A percentile compares a stretch with the other conserved stretches of the same genome.
Conservation (phyloP, 805 yeast genomes). For the Kockiozyma suomiensis region DNA sequence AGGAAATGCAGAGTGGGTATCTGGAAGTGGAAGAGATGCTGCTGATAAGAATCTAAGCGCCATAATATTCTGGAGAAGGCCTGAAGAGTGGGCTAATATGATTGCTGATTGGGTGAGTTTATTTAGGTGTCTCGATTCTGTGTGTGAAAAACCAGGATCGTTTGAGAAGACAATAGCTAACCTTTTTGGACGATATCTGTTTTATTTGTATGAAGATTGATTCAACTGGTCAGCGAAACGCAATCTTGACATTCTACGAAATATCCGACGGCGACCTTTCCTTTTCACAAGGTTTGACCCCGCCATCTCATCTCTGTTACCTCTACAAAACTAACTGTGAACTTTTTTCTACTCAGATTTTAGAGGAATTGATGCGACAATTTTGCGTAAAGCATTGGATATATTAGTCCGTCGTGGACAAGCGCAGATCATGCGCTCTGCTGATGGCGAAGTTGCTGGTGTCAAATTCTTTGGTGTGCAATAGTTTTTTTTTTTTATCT, state of each 20-base stretch:
- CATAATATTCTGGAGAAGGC: conserved; percentile 66
- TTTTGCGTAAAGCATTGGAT: conserved; percentile 59
- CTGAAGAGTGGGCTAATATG: conserved; percentile 67
- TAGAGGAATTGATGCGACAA: conserved; percentile 58
- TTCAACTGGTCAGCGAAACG: conserved; percentile 72
- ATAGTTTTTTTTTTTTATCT: not conserved
- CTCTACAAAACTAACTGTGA: not conserved
- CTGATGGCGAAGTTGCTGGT: conserved; percentile 69
- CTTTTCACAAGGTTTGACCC: conserved; percentile 44
- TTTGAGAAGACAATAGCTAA: no score
- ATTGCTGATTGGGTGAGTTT: conserved; percentile 58
- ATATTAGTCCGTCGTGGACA: conserved; percentile 66
- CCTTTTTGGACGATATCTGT: no score
- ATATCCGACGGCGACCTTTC: conserved; percentile 66
- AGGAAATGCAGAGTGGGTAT: conserved; percentile 60
- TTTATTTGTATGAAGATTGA: conserved; percentile 48
- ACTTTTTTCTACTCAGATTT: conserved; percentile 49
- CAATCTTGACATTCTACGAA: conserved; percentile 82
- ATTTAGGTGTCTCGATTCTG: no score
- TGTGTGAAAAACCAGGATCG: no score
- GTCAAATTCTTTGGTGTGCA: conserved; percentile 53
- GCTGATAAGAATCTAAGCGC: conserved; percentile 32
- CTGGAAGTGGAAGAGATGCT: conserved; percentile 40
- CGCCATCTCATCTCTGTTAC: conserved; percentile 43
- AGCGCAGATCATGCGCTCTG: conserved; percentile 72